Percentiles rank a stretch among this genome's conserved stretches.
Conservation (phyloP, 768 basidiomycete species). For the Paxillus involutus region DNA sequence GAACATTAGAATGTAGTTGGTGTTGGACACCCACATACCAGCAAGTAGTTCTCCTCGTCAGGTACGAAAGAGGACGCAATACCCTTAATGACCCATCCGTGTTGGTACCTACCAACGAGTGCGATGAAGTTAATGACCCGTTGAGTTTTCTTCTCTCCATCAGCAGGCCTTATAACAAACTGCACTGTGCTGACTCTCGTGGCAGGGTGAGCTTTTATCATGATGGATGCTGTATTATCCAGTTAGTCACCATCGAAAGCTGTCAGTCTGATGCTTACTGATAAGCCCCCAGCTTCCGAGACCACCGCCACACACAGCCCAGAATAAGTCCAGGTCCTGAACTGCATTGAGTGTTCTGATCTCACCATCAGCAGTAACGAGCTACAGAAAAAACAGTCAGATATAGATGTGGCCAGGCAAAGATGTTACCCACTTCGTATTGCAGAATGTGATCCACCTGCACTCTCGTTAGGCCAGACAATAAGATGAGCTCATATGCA, state of each 20-base stretch:
- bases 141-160: not conserved
- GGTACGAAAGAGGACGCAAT: not conserved
- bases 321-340: slow-evolving; percentile 45
- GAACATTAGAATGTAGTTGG: too few relatives aligned
- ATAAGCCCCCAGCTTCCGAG: slow-evolving; percentile 47
- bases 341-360: slow-evolving; percentile 38
- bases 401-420: not conserved
- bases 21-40: not conserved
- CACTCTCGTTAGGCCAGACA: not conserved
- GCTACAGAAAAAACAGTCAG: not conserved
- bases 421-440: slow-evolving; percentile 20
- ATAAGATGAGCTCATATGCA: not conserved
- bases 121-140: slow-evolving; percentile 1
- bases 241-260: not conserved
- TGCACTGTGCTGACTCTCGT: not conserved
- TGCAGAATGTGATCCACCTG: slow-evolving; percentile 40
- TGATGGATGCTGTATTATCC: not conserved
- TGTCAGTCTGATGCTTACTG: slow-evolving; percentile 4
- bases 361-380: slow-evolving; percentile 42
- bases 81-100: not conserved
- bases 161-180: not conserved
- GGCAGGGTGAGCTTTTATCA: slow-evolving; percentile 1
- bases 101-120: slow-evolving; percentile 4
- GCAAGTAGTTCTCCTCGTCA: not conserved
- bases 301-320: slow-evolving; percentile 51